These are phyloP conservation scores for Leucosporidium creatinivorum DNA, from an alignment of 768 basidiomycete species.

Conservation along the genomic window DNA sequence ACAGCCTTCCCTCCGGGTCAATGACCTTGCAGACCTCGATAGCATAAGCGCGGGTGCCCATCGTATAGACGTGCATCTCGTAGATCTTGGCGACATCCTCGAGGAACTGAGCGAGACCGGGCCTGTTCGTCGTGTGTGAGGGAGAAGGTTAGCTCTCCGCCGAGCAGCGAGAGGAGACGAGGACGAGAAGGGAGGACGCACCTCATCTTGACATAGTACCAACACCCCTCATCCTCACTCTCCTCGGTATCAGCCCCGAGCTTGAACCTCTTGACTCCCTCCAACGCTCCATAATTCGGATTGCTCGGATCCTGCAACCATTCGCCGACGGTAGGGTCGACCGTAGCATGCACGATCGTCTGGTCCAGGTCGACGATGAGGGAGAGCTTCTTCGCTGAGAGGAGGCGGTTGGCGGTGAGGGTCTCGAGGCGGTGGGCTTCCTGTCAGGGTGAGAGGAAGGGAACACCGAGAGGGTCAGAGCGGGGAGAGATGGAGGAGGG, in stretches of 20 bases:
- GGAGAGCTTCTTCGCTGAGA: constrained; percentile 68
- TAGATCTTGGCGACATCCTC: constrained; percentile 64
- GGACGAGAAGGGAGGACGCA: constrained; percentile 42
- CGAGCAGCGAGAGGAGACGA: neutral
- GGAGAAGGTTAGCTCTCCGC: neutral
- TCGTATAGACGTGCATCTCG: constrained; percentile 99
- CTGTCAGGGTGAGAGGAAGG: constrained; percentile 21
- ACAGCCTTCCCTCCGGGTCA: constrained; percentile 76
- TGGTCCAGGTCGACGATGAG: constrained; percentile 98
- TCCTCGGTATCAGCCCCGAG: constrained; percentile 60
- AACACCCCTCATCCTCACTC: constrained; percentile 66
- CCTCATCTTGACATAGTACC: constrained; percentile 98
- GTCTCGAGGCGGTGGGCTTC: constrained; percentile 84
- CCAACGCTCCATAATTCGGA: constrained; percentile 85
- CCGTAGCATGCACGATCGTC: constrained; percentile 96
- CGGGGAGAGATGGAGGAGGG: neutral
- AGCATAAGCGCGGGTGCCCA: constrained; percentile 96
- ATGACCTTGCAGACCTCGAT: constrained; percentile 89
- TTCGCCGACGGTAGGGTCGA: constrained; percentile 95
- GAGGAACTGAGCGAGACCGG: constrained; percentile 62
- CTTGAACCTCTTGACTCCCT: constrained; percentile 82
- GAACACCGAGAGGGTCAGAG: neutral
- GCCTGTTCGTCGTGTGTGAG: neutral
- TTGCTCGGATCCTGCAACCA: constrained; percentile 83
- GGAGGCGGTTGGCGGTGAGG: constrained; percentile 70